Evolutionary conservation across 2,329 filamentous ascomycete species (phyloP), one percentile per base, ranked within the genome.

Genomic region (Colletotrichum graminicola): DNA sequence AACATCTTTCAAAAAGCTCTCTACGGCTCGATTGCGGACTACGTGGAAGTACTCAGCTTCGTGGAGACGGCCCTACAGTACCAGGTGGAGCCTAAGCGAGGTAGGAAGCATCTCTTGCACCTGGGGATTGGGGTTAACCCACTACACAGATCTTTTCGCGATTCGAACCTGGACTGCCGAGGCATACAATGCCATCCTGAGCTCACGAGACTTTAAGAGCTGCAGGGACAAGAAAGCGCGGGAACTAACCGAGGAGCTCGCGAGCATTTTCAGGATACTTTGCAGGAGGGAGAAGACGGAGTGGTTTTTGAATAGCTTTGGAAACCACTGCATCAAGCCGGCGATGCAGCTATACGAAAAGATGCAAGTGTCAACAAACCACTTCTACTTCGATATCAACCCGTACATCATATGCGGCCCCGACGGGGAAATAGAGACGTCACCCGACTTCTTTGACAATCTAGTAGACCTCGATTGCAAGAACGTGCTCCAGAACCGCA

Each of bases 271-370:
- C 66, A 74, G 73, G 29, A 74, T 78, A 5, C 80, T 80, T 55
- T 76, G 67, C 36, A 74, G 72, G 54, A 78, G 75, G 45, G 77
- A 76, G 1, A 75, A 76, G 45, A 73, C 67, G 54, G 66, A 72
- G 1, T 72, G 62, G 63, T 75, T 79, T 66, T 76, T 72, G 54
- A 64, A 74, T 16, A 75, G 73, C 36, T 74, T 78, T 41, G 75
- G 74, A 45, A 74, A 77, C 6, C 62, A 71, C 21, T 79, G 82
- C 62, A 74, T 84, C 62, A 73, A 66, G 43, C 81, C 81, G 1
- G 81, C 82, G 1, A 78, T 83, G 74, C 67, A 62, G 14, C 76
- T 84, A 1, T 79, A 83, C 41, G 81, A 84, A 73, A 82, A 82
- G 73, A 74, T 83, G 34, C 75, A 80, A 29, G 77, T 80, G 11